Conservation (phyloP, 441 rosid species). For the Mallotus japonicus region DNA sequence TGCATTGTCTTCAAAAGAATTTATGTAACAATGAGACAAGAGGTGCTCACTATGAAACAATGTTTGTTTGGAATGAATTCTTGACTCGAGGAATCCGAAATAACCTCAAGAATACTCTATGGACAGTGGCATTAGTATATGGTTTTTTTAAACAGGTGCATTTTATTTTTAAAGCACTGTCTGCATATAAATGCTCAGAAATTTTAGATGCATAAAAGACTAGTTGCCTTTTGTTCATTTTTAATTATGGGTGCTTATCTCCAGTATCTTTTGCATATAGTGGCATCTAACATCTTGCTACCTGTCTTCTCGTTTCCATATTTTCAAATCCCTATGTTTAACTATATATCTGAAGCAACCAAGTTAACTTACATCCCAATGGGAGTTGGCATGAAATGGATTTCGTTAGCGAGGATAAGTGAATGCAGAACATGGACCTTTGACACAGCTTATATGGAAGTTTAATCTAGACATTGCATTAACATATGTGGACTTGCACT, state of each 20-base stretch:
- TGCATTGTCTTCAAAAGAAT: conserved; percentile 93
- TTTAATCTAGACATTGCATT: not conserved
- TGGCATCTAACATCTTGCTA: not conserved
- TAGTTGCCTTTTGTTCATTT: not conserved
- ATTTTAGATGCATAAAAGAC: not conserved
- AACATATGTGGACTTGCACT: not conserved
- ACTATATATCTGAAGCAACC: not conserved
- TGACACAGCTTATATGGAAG: not conserved
- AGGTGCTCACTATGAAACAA: conserved; percentile 65
- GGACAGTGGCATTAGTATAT: conserved; percentile 96
- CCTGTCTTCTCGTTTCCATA: not conserved
- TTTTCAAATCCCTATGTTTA: not conserved
- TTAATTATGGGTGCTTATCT: not conserved
- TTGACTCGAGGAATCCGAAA: conserved; percentile 82
- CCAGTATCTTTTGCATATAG: not conserved
- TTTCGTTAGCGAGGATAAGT: conserved; percentile 6
- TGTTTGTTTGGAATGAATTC: conserved; percentile 99
- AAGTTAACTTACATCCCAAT: not conserved
- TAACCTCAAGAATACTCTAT: conserved; percentile 71
- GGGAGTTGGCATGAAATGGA: conserved; percentile 5
- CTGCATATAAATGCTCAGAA: conserved; percentile 1
- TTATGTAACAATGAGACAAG: conserved; percentile 58
- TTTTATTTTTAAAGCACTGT: conserved; percentile 20
- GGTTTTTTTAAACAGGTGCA: conserved; percentile 97
- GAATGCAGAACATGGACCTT: conserved; percentile 4